Base-by-base conservation (phyloP, 148 eudicot species). In the Camellia sinensis region DNA sequence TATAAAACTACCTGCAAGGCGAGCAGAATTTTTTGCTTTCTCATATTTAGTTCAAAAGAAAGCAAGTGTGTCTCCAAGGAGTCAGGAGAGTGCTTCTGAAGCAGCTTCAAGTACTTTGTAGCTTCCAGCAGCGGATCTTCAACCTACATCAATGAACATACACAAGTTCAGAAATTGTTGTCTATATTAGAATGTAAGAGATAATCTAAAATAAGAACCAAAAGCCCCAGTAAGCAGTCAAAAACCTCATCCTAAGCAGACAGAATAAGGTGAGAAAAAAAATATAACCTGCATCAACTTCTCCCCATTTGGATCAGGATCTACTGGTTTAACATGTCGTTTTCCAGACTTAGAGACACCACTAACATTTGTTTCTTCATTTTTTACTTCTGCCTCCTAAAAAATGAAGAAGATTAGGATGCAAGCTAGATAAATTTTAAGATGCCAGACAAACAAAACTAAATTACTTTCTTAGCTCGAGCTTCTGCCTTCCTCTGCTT, bases 401-500 rank as follows among this genome's bases (percentile, higher is more conserved):
- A 76, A 69, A 67, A 82, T 61, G 29, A 61, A 72, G 63, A 81
- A 80, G 54, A 73, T 77, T 74, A 85, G 75, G 57, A 77, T 41
- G 5, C 43, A 44, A 54, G n/a, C 43, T 8, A 64, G 46, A 82
- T 54, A 67, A 80, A 59, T 6, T 41, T n/a, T 61, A 3, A 11
- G 74, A 77, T 46, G 10, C 41, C 43, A 71, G 67, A 29, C 22
- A 79, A 80, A 41, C 50, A 78, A 48, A 37, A 69, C 18, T 22
- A 45, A 37, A 73, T 72, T 89, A 93, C 99, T 87, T 96, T 96
- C 88, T 96, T 96, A 52, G 99, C 98, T 78, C 97, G 88, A 67
- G 98, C 98, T 82, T 93, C 99, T 61, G 99, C 98, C 82, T 96
- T 96, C 79, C 93, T 91, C 88, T 92, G 99, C 85, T 91, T 96